Evolutionary conservation across 2,329 filamentous ascomycete species (phyloP).

Genomic region (Fusarium pininemorale): DNA sequence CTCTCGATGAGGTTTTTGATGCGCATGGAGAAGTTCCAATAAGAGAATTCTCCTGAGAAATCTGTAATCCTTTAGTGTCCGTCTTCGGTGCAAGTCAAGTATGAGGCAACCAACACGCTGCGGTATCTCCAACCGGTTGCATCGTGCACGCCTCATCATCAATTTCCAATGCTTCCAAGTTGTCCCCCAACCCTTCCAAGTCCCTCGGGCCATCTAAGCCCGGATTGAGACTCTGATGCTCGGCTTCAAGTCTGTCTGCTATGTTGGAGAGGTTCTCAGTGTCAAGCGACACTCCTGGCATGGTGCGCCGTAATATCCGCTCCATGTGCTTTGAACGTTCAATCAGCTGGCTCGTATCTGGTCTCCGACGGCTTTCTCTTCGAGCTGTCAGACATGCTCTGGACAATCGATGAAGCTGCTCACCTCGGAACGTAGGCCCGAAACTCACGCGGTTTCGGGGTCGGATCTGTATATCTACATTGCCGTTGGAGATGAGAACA

Average conservation of each 20-base stretch:
- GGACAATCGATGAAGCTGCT: not conserved
- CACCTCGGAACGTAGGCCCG: not conserved
- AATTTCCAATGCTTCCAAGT: not conserved
- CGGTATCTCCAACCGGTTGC: not conserved
- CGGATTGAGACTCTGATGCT: not conserved
- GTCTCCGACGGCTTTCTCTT: not conserved
- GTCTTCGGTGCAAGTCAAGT: not conserved
- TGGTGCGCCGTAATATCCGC: not conserved
- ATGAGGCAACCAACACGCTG: not conserved
- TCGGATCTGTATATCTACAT: not conserved
- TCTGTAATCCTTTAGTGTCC: not conserved
- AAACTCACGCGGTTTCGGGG: not conserved
- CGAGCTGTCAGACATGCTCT: not conserved
- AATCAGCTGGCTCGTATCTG: not conserved
- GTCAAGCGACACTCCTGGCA: not conserved
- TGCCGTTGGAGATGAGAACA: not conserved
- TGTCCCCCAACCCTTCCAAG: not conserved
- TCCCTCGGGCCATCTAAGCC: not conserved
- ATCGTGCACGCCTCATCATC: not conserved
- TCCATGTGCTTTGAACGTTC: not conserved
- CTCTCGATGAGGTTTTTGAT: not conserved
- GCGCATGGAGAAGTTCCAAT: constrained; percentile 1
- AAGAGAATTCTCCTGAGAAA: constrained; percentile 1
- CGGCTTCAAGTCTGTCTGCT: not conserved
- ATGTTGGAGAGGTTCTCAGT: not conserved